Evolutionary conservation across 2,329 filamentous ascomycete species (phyloP).

Genomic region (Penicillium paneum): DNA sequence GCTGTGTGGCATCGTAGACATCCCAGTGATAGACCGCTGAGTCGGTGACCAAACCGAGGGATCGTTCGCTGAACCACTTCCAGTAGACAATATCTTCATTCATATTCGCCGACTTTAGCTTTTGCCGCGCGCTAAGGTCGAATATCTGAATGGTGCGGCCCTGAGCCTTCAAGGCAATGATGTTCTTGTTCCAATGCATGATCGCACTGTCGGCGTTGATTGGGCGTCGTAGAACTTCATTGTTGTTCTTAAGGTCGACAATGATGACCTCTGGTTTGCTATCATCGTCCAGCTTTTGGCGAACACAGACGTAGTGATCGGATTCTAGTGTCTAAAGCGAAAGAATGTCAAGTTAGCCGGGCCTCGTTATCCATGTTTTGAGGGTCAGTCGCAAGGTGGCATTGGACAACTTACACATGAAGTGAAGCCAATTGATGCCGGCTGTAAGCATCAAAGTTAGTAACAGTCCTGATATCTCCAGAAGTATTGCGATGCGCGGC

Average conservation of each 20-base stretch:
- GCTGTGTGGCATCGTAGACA: constrained; percentile 79
- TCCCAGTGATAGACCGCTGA: constrained; percentile 96
- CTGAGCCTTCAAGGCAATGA: constrained; percentile 95
- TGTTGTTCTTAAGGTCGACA: constrained; percentile 94
- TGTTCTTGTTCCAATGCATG: constrained; percentile 96
- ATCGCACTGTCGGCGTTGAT: constrained; percentile 99
- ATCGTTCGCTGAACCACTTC: constrained; percentile 95
- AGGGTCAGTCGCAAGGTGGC: constrained; percentile 2
- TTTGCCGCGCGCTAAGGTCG: constrained; percentile 86
- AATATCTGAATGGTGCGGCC: constrained; percentile 96
- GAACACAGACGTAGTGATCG: constrained; percentile 91
- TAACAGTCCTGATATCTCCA: constrained; percentile 7
- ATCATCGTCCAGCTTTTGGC: constrained; percentile 84
- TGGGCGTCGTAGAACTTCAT: constrained; percentile 88
- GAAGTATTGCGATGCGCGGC: constrained; percentile 10
- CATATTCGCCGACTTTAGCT: constrained; percentile 95
- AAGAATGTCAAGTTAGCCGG: constrained; percentile 18
- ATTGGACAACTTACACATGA: constrained; percentile 64
- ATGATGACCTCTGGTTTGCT: constrained; percentile 93
- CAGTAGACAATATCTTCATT: constrained; percentile 97
- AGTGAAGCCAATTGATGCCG: constrained; percentile 77
- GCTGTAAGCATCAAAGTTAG: constrained; percentile 48
- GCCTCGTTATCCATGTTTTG: constrained; percentile 7
- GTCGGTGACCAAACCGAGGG: constrained; percentile 85
- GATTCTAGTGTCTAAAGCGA: constrained; percentile 84